Conservation (phyloP, 257 asterid species). For the Leptodermis oblonga region DNA sequence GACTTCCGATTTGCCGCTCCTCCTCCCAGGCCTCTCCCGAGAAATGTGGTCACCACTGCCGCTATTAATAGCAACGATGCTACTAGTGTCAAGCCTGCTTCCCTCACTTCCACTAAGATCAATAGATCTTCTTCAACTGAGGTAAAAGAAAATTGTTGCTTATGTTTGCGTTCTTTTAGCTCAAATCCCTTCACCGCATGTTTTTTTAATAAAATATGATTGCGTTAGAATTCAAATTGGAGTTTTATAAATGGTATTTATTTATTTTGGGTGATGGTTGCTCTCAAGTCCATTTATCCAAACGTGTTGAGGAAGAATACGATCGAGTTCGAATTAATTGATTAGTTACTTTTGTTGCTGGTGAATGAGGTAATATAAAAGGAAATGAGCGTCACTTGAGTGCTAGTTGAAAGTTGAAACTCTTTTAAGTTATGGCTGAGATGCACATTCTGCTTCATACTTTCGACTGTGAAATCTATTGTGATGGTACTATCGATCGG, state of each 20-base stretch:
- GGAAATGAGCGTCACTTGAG: not conserved
- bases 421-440: not conserved
- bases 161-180: not conserved
- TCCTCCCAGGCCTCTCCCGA: conserved; percentile 51
- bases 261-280: no score
- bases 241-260: no score
- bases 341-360: no score
- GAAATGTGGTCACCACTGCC: conserved; percentile 31
- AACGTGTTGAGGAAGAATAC: not conserved
- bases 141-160: conserved; percentile 42
- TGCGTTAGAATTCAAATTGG: no score
- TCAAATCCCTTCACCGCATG: not conserved
- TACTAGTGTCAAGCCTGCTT: conserved; percentile 34
- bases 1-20: conserved; percentile 75
- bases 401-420: not conserved
- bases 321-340: no score
- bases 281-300: no score
- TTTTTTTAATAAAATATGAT: no score
- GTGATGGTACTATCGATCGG: not conserved
- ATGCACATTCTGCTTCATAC: not conserved
- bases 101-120: conserved; percentile 43
- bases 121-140: conserved; percentile 90
- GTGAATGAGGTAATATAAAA: no score
- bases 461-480: not conserved
- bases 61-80: not conserved